phyloP scores from a whole-genome alignment of 176 grass and related monocot species.

The Triticum turgidum region DNA sequence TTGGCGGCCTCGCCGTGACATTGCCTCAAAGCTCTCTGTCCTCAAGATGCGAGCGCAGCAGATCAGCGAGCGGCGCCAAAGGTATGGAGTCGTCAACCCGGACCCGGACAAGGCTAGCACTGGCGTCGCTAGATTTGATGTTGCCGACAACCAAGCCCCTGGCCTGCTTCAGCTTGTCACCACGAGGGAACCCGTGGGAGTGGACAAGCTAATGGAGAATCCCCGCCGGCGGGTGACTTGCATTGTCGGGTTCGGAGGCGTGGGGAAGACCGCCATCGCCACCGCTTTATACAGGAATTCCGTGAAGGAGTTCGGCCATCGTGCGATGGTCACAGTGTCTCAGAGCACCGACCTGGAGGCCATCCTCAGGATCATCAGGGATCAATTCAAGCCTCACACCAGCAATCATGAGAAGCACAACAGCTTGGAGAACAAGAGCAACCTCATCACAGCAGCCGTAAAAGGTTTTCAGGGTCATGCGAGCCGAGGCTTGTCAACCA shows the following conservation, averaged over 20 bases:
- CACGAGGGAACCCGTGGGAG: neutral
- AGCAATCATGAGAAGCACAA: no score
- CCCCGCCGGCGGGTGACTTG: neutral
- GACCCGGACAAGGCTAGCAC: no score
- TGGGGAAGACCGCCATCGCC: neutral
- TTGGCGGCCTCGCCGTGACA: neutral
- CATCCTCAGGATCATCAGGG: neutral
- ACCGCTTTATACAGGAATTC: neutral
- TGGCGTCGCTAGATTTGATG: neutral
- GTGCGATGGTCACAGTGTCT: neutral
- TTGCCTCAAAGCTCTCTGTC: neutral
- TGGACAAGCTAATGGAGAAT: fast-evolving
- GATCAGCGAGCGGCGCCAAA: neutral
- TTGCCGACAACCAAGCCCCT: neutral
- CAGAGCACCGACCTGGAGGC: neutral
- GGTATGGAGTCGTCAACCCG: neutral
- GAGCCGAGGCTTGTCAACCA: no score
- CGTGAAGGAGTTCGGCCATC: neutral
- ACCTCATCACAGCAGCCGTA: neutral
- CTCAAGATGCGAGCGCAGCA: conserved; percentile 9
- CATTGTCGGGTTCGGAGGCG: neutral
- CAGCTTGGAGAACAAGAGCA: neutral
- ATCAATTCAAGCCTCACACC: neutral
- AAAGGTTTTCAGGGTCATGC: no score
- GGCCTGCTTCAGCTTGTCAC: neutral